Percentiles rank a stretch among this genome's conserved stretches.
Evolutionary conservation across 73 alveolate genomes (phyloP).

Genomic region (Blepharisma japonicum): DNA sequence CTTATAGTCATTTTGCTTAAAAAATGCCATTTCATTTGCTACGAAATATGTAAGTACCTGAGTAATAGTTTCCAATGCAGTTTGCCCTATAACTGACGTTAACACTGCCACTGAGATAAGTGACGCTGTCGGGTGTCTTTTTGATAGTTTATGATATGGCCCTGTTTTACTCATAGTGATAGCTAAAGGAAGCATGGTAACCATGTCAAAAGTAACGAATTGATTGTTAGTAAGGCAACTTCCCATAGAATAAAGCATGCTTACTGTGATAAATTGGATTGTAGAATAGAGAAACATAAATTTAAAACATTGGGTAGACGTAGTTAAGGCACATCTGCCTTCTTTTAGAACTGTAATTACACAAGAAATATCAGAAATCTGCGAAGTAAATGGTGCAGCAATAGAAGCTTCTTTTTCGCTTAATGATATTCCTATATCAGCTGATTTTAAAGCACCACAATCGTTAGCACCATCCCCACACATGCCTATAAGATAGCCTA

Average conservation of each 20-base stretch:
- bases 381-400: constrained; percentile 98
- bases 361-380: constrained; percentile 79
- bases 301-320: constrained; percentile 90
- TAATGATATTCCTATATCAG: constrained; percentile 88
- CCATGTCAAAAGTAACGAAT: constrained; percentile 76
- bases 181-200: constrained; percentile 84
- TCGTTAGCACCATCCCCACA: constrained; percentile 99
- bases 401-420: constrained; percentile 97
- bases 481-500: constrained; percentile 74
- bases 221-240: constrained; percentile 80
- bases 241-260: constrained; percentile 61
- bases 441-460: constrained; percentile 93
- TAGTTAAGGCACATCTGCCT: constrained; percentile 88
- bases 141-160: constrained; percentile 74
- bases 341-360: constrained; percentile 82
- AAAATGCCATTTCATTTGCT: constrained; percentile 30
- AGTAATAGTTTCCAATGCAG: constrained; percentile 27
- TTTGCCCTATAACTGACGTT: constrained; percentile 73
- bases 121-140: constrained; percentile 81
- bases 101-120: constrained; percentile 83
- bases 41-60: constrained; percentile 37
- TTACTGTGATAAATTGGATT: constrained; percentile 84
- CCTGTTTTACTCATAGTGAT: constrained; percentile 88
- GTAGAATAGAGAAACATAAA: constrained; percentile 92
- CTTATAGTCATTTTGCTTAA: constrained; percentile 26